Evolutionary conservation across 2,329 filamentous ascomycete genomes (phyloP).

Genomic region (Curvularia hawaiiensis): DNA sequence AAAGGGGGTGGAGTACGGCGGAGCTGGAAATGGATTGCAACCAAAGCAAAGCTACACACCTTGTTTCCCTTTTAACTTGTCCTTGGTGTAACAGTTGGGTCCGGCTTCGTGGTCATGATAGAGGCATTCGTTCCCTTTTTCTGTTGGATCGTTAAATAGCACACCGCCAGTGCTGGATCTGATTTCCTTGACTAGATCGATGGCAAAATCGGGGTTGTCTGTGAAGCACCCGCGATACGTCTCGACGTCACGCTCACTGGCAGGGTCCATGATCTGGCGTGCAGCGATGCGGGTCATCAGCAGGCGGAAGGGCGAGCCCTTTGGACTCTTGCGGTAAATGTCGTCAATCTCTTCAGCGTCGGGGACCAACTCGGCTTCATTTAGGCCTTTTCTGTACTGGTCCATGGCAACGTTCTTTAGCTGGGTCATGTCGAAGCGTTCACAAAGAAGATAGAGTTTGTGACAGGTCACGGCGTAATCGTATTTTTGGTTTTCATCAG

Average conservation of each 20-base stretch:
- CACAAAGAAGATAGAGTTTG: conserved; percentile 59
- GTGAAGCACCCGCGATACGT: conserved; percentile 58
- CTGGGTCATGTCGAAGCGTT: conserved; percentile 56
- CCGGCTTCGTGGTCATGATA: conserved; percentile 59
- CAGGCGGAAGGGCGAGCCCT: conserved; percentile 54
- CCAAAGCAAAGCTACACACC: conserved; percentile 40
- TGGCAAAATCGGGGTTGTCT: conserved; percentile 56
- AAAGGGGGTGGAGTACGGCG: conserved; percentile 7
- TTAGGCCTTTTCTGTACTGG: conserved; percentile 57
- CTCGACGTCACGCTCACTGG: conserved; percentile 54
- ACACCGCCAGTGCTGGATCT: conserved; percentile 55
- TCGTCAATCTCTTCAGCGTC: conserved; percentile 61
- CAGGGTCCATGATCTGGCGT: conserved; percentile 62
- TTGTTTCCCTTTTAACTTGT: conserved; percentile 43
- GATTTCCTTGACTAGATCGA: conserved; percentile 60
- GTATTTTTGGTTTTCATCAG: conserved; percentile 56
- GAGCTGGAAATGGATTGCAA: conserved; percentile 16
- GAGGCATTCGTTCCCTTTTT: conserved; percentile 50
- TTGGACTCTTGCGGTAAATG: conserved; percentile 56
- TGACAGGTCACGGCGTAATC: conserved; percentile 60
- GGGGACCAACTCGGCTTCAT: conserved; percentile 57
- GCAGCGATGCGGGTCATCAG: conserved; percentile 61
- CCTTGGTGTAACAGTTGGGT: conserved; percentile 46
- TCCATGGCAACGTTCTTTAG: conserved; percentile 62
- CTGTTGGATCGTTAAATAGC: conserved; percentile 59